Percentiles rank a stretch among this genome's conserved stretches.
These are phyloP conservation scores for Solanum infundibuliforme DNA, from an alignment of 257 asterid genomes.

Conservation along the genomic window DNA sequence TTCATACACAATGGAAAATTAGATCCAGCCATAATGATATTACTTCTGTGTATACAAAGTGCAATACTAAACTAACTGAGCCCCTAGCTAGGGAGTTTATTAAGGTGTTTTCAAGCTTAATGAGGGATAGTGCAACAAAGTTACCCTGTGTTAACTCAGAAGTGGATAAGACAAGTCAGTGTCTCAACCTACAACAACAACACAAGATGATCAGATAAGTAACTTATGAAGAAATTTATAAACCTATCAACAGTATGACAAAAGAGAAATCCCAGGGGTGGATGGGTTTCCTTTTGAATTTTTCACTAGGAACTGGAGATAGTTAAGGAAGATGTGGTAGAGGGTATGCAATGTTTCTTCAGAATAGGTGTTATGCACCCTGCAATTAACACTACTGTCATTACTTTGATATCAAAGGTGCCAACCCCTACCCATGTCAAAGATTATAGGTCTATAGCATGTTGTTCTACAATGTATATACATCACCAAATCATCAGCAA, in stretches of 20 bases:
- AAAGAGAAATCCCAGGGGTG: background rate
- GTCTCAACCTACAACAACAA: background rate
- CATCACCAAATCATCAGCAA: background rate
- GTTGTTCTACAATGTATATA: no score
- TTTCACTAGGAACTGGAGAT: background rate
- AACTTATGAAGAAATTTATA: no score
- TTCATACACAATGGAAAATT: background rate
- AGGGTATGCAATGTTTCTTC: background rate
- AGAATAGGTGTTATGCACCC: background rate
- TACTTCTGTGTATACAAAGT: no score
- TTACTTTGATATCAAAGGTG: no score
- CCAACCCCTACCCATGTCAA: background rate
- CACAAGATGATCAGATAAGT: background rate
- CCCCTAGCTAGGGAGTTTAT: no score
- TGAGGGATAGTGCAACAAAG: accelerated
- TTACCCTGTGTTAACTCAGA: background rate
- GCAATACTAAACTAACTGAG: background rate
- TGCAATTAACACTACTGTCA: background rate
- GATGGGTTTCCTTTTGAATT: background rate
- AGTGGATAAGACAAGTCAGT: background rate
- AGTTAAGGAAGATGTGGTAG: background rate
- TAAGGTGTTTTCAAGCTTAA: no score
- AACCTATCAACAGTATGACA: no score
- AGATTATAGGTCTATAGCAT: no score
- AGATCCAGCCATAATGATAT: background rate